Evolutionary conservation across 1,139 yeast species (phyloP).

Genomic region (Saccharomyces hybrid): DNA sequence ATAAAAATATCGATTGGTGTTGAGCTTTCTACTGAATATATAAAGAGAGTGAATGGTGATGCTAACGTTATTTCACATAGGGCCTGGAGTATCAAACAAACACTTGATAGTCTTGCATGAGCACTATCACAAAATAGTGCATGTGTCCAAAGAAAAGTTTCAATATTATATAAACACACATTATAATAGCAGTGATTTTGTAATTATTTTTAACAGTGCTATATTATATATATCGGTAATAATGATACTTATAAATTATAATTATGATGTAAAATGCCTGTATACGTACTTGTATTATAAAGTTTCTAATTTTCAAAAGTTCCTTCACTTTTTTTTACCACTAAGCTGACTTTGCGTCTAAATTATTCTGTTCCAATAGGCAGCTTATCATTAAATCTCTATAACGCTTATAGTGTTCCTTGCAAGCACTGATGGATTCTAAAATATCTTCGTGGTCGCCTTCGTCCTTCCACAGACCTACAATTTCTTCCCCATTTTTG

Average conservation of each 20-base stretch:
- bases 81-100: constrained; percentile 30
- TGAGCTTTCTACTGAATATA: constrained; percentile 32
- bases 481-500: constrained; percentile 31
- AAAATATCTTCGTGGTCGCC: constrained; percentile 12
- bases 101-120: constrained; percentile 26
- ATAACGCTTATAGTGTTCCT: constrained; percentile 16
- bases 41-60: constrained; percentile 31
- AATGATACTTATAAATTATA: background rate
- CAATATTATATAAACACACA: too few species aligned
- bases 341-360: background rate
- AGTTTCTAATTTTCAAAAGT: background rate
- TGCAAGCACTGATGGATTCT: constrained; percentile 18
- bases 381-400: constrained; percentile 17
- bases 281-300: background rate
- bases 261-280: background rate
- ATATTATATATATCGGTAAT: background rate
- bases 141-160: too few species aligned
- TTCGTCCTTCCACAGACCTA: constrained; percentile 33
- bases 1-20: constrained; percentile 31
- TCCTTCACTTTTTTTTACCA: background rate
- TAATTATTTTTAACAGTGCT: too few species aligned
- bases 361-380: background rate
- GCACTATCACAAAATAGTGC: background rate
- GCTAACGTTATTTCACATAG: constrained; percentile 27
- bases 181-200: too few species aligned